Base-by-base conservation (phyloP, 2,329 filamentous ascomycete genomes). In the Aureobasidium sp. region DNA sequence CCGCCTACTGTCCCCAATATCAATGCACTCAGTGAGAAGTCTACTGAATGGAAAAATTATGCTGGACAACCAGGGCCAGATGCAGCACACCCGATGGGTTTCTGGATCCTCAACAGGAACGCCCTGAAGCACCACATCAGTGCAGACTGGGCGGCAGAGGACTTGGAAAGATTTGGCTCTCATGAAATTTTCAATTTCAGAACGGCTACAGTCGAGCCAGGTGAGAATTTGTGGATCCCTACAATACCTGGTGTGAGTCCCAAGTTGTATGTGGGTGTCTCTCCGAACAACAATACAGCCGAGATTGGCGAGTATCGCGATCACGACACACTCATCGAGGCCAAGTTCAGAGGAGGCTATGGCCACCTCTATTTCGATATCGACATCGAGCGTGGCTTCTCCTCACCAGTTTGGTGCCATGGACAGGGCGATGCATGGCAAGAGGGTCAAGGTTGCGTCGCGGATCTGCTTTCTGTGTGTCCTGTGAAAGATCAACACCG, bases 351-450 rank as follows among this genome's bases (percentile, higher is more conserved):
- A 1, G 34, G 27, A 16, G 34, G 34, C 15, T 44, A 53, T n/a
- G 49, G 25, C 6, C 30, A 29, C 7, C 50, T 49, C 7, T 63
- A 54, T 21, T 63, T 27, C 21, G 61, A 63, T 25, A 36, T 63
- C 27, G 61, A 63, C 48, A 54, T 63, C 21, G 61, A 63, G 21
- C 44, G 37, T n/a, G 61, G 61, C 36, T 63, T 63, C 41, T 59
- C 54, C 2, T 47, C 45, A 5, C 61, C 61, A 11, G 53, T 63
- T 6, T 63, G 61, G 61, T 63, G 61, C 42, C 47, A 50, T 39
- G 61, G 45, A 16, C 34, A 39, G 15, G 54, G 45, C 5, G 45
- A 53, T 3, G 9, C 52, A 21, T 50, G 48, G 45, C 16, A n/a
- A 5, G 32, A 10, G 3, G 61, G 61, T 32, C 34, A 48, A 36